These are phyloP conservation scores for Poterioochromonas sp. DNA, from an alignment of 352 stramenopile genomes.

Conservation along the genomic window DNA sequence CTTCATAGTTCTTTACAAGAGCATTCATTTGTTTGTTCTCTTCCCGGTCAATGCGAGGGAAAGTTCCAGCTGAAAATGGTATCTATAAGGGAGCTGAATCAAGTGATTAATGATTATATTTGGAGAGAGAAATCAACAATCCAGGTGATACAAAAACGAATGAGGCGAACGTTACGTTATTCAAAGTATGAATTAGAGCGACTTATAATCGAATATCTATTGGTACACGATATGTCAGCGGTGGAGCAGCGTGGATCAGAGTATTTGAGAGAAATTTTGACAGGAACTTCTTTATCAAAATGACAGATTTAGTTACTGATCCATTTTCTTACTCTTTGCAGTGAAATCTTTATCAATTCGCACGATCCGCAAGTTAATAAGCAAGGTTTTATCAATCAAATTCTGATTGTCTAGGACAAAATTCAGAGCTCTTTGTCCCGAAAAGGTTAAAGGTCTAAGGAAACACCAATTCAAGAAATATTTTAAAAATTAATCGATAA, in stretches of 20 bases:
- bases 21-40: no score
- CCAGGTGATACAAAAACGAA: no score
- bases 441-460: conserved; percentile 43
- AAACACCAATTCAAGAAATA: not conserved
- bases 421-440: conserved; percentile 42
- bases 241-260: not conserved
- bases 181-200: no score
- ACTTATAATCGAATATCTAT: no score
- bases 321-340: not conserved
- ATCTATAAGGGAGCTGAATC: no score
- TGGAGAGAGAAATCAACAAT: no score
- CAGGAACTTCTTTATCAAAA: conserved; percentile 7
- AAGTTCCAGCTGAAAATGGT: no score
- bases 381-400: conserved; percentile 42
- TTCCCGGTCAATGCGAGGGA: no score
- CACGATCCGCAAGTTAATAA: conserved; percentile 45
- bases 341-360: conserved; percentile 39
- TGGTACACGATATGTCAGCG: no score
- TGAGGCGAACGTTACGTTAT: no score
- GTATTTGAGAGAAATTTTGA: not conserved
- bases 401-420: conserved; percentile 45
- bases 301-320: not conserved
- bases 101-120: no score
- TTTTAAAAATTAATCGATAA: not conserved
- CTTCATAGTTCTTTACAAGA: no score